These are phyloP conservation scores for Mallotus japonicus DNA, from an alignment of 441 rosid species.

Conservation along the genomic window DNA sequence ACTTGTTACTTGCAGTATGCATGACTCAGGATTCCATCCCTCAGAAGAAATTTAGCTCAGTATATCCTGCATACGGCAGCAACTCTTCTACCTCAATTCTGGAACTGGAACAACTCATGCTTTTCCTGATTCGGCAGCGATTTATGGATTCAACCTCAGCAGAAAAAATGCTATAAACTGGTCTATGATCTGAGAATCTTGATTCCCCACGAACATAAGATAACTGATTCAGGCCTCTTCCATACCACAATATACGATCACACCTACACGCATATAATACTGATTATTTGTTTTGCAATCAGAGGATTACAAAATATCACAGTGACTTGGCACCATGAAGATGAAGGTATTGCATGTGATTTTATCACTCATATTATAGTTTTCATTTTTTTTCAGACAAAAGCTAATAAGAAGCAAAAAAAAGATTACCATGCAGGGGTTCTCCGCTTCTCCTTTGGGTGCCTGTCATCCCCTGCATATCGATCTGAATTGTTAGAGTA, in stretches of 20 bases:
- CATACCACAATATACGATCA: slow-evolving; percentile 95
- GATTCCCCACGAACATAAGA: slow-evolving; percentile 97
- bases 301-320: background rate
- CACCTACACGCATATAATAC: slow-evolving; percentile 54
- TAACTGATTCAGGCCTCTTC: slow-evolving; percentile 74
- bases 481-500: slow-evolving; percentile 92
- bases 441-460: slow-evolving; percentile 86
- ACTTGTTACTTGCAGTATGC: background rate
- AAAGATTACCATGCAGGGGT: slow-evolving; percentile 86
- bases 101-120: slow-evolving; percentile 63
- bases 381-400: too few species aligned
- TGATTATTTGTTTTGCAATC: slow-evolving; percentile 14
- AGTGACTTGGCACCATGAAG: background rate
- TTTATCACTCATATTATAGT: background rate
- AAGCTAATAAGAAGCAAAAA: background rate
- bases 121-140: slow-evolving; percentile 58
- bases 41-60: slow-evolving; percentile 52
- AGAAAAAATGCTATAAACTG: slow-evolving; percentile 78
- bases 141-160: slow-evolving; percentile 86
- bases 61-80: slow-evolving; percentile 62
- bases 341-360: background rate
- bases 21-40: slow-evolving; percentile 9
- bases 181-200: slow-evolving; percentile 96
- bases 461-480: slow-evolving; percentile 82
- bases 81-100: slow-evolving; percentile 91